Evolutionary conservation across 1,139 yeast species (phyloP), one percentile per base, ranked within the genome.

Genomic region (Entelexis sorbosivorans): DNA sequence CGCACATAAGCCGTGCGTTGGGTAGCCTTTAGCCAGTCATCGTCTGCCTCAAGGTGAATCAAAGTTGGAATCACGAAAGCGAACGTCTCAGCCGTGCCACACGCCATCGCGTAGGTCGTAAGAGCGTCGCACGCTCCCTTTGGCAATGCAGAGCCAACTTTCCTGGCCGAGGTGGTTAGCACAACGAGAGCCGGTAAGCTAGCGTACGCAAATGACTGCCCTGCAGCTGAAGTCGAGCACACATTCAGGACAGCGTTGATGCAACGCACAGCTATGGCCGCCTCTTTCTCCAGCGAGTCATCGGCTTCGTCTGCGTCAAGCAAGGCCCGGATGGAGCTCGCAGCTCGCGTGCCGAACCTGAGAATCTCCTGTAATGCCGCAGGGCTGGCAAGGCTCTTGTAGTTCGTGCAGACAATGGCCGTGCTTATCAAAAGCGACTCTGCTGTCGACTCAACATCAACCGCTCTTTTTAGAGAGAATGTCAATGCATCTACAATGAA

Each of bases 351-450:
- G 50, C 60, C 72, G 61, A 67, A 60, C 24, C 63, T 62, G 4
- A 66, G 60, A 19, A 72, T 50, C 17, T 51, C 49, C 2, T 44
- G 49, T 8, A 50, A 44, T 1, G 58, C 56, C 2, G n/a, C 22
- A 8, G 43, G 49, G 6, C 49, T 47, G 3, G 7, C 16, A n/a
- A 54, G 46, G 19, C 55, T 50, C 11, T 74, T 66, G 17, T 71
- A 69, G 8, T 83, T 76, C 5, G 77, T 70, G 7, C 86, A 79
- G 16, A 80, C 64, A 17, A 84, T 68, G 1, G 85, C 75, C 61
- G 81, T 74, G n/a, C 74, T 65, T 0, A 86, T 77, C 33, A 83
- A 66, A 6, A 81, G 52, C 3, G 59, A 36, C 26, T 50, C 51
- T n/a, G 45, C 20, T 7, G 50, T 28, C 9, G 50, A 48, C 6